Conservation (phyloP, 768 basidiomycete genomes). For the Cyclocybe cylindracea region DNA sequence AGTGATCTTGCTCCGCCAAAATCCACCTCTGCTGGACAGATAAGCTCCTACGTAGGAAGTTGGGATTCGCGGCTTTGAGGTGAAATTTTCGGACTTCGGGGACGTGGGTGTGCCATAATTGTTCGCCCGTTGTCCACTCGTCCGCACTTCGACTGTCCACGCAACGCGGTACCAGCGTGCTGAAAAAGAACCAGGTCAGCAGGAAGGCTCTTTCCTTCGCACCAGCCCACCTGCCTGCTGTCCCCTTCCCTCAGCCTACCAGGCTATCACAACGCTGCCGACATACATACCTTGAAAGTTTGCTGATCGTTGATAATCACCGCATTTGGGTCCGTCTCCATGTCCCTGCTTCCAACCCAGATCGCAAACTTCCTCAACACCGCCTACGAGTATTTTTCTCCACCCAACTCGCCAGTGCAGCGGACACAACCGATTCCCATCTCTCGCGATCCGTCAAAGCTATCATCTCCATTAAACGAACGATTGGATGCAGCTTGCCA, state of each 20-base stretch:
- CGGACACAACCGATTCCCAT: slow-evolving; percentile 25
- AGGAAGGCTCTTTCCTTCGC: neutral
- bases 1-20: too few species aligned
- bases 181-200: neutral
- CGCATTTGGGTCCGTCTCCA: slow-evolving; percentile 31
- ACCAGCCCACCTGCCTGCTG: neutral
- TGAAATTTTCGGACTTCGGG: too few species aligned
- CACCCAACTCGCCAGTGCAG: slow-evolving; percentile 34
- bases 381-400: slow-evolving; percentile 61
- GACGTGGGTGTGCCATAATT: too few species aligned
- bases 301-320: slow-evolving; percentile 20
- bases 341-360: slow-evolving; percentile 30
- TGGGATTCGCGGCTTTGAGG: too few species aligned
- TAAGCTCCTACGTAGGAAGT: too few species aligned
- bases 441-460: slow-evolving; percentile 29
- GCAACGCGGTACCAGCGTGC: slow-evolving; percentile 6
- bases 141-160: neutral
- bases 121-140: too few species aligned
- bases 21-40: too few species aligned
- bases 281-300: neutral
- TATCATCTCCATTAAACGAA: slow-evolving; percentile 41
- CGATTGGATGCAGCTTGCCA: slow-evolving; percentile 49
- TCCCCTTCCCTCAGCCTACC: neutral
- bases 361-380: slow-evolving; percentile 50
- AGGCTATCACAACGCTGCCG: neutral